These are phyloP conservation scores for Furcasterigmium furcatum DNA, from an alignment of 2,329 filamentous ascomycete species.

Conservation along the genomic window DNA sequence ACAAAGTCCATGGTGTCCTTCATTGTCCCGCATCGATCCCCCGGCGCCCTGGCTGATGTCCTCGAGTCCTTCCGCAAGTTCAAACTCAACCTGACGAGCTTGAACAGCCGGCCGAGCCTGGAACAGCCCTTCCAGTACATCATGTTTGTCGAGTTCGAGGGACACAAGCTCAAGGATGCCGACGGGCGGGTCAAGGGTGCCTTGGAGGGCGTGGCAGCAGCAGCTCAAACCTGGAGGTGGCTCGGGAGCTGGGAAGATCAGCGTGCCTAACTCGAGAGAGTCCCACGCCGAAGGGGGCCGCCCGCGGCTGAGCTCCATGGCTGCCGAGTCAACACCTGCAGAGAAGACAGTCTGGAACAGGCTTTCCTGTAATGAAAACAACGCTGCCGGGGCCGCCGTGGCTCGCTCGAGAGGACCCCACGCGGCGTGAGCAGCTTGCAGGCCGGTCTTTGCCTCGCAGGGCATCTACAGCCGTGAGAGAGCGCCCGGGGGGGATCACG, in stretches of 20 bases:
- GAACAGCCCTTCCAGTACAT: conserved; percentile 81
- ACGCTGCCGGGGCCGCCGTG: too few species aligned
- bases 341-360: too few species aligned
- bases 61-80: conserved; percentile 73
- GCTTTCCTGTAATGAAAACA: too few species aligned
- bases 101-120: conserved; percentile 81
- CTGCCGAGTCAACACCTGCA: too few species aligned
- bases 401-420: too few species aligned
- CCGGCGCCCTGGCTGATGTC: conserved; percentile 80
- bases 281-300: neutral
- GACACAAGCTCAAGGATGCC: conserved; percentile 50
- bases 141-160: conserved; percentile 89
- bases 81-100: conserved; percentile 81
- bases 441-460: neutral
- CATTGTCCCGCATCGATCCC: conserved; percentile 71
- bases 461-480: neutral
- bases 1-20: conserved; percentile 80
- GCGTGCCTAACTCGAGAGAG: conserved; percentile 28
- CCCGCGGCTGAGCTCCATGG: too few species aligned
- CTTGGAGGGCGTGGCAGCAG: conserved; percentile 52
- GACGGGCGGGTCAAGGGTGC: conserved; percentile 58
- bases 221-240: conserved; percentile 65
- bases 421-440: too few species aligned
- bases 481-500: neutral
- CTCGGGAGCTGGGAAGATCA: conserved; percentile 62